Evolutionary conservation across 495 filamentous ascomycete genomes (phyloP).

Genomic region (Xylaria palmicola): DNA sequence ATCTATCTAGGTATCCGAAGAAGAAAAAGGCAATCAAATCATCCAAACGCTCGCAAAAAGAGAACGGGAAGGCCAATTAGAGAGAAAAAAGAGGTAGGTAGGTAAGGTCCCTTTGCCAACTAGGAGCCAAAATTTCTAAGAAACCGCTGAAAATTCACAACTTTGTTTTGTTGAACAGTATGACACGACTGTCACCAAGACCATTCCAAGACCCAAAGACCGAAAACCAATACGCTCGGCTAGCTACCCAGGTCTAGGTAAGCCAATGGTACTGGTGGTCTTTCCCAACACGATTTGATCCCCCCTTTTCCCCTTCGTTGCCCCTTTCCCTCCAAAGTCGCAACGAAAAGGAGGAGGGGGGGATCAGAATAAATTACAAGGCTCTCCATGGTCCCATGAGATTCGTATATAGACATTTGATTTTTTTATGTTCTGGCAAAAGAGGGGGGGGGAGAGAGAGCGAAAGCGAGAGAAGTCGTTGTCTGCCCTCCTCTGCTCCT

Average conservation of each 20-base stretch:
- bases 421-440: neutral
- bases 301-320: neutral
- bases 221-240: no score
- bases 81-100: no score
- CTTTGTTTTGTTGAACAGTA: no score
- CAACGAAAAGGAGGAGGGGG: neutral
- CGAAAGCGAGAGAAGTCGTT: neutral
- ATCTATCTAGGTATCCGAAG: constrained; percentile 12
- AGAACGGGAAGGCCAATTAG: neutral
- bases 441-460: no score
- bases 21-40: neutral
- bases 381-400: constrained; percentile 8
- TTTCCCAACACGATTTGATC: no score
- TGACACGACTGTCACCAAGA: no score
- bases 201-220: no score
- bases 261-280: no score
- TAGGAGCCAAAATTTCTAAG: no score
- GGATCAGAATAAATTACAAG: neutral
- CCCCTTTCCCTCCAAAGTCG: neutral
- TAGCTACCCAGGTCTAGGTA: no score
- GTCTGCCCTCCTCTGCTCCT: neutral
- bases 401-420: constrained; percentile 10
- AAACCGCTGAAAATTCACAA: no score
- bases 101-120: no score
- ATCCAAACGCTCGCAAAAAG: neutral